Evolutionary conservation across 306 rosid genomes (phyloP).

Genomic region (Sicyos baderoa): DNA sequence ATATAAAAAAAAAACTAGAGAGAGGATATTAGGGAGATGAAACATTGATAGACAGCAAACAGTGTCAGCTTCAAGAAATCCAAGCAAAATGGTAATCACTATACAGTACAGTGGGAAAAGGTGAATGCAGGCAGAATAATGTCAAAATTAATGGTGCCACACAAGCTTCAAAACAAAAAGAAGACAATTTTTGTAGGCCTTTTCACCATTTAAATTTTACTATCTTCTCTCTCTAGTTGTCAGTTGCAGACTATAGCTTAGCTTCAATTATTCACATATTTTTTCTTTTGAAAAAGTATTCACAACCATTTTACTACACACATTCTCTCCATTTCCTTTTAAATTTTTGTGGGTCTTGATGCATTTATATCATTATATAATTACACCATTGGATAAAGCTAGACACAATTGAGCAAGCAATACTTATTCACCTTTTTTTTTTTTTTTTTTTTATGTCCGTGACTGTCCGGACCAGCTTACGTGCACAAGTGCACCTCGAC

Average conservation of each 20-base stretch:
- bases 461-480: too few species aligned
- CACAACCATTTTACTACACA: background rate
- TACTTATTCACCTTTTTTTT: too few species aligned
- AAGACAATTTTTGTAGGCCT: background rate
- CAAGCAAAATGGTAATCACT: too few species aligned
- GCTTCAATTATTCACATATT: slow-evolving; percentile 8
- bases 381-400: background rate
- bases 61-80: too few species aligned
- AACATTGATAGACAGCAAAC: too few species aligned
- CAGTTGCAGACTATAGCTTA: slow-evolving; percentile 4
- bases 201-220: background rate
- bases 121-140: slow-evolving; percentile 15
- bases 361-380: background rate
- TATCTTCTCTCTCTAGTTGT: background rate
- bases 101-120: too few species aligned
- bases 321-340: slow-evolving; percentile 3
- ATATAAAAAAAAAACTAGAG: too few species aligned
- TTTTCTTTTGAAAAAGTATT: too few species aligned
- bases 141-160: slow-evolving; percentile 15
- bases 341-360: background rate
- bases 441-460: too few species aligned
- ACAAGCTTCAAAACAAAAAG: slow-evolving; percentile 5
- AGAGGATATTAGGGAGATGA: too few species aligned
- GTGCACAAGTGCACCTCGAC: too few species aligned
- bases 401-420: background rate